Evolutionary conservation across 1,284 basidiomycete species (phyloP).

Genomic region (Cryptococcus neoformans): DNA sequence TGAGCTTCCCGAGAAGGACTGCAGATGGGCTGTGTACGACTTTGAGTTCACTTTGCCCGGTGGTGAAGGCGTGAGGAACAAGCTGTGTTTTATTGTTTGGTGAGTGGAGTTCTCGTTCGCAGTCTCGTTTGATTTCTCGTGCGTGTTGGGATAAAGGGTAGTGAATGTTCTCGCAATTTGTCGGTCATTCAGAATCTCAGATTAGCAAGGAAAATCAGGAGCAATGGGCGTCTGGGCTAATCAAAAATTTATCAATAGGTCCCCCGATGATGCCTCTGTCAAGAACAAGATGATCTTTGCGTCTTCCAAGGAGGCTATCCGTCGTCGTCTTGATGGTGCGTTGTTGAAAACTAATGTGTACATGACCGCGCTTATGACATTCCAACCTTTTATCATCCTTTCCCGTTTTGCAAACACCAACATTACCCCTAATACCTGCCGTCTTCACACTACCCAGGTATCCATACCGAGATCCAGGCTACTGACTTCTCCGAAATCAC

Average conservation of each 20-base stretch:
- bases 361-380: neutral
- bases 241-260: slow-evolving; percentile 56
- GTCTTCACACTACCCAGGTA: slow-evolving; percentile 20
- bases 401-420: neutral
- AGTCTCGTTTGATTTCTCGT: neutral
- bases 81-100: slow-evolving; percentile 84
- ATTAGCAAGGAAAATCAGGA: neutral
- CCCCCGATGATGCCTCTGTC: slow-evolving; percentile 81
- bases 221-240: too few relatives aligned
- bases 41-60: slow-evolving; percentile 79
- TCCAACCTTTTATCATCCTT: neutral
- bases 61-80: slow-evolving; percentile 79
- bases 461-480: slow-evolving; percentile 71
- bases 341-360: neutral
- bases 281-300: slow-evolving; percentile 95
- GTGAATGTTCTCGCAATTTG: neutral
- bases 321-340: slow-evolving; percentile 58
- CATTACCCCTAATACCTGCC: too few relatives aligned
- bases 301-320: slow-evolving; percentile 84
- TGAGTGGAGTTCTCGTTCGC: slow-evolving; percentile 41
- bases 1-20: slow-evolving; percentile 72
- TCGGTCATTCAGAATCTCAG: neutral
- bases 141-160: neutral
- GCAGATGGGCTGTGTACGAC: slow-evolving; percentile 91
- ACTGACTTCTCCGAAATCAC: slow-evolving; percentile 78